These are phyloP conservation scores for Saprolegnia diclina DNA, from an alignment of 352 stramenopile species.

Conservation along the genomic window DNA sequence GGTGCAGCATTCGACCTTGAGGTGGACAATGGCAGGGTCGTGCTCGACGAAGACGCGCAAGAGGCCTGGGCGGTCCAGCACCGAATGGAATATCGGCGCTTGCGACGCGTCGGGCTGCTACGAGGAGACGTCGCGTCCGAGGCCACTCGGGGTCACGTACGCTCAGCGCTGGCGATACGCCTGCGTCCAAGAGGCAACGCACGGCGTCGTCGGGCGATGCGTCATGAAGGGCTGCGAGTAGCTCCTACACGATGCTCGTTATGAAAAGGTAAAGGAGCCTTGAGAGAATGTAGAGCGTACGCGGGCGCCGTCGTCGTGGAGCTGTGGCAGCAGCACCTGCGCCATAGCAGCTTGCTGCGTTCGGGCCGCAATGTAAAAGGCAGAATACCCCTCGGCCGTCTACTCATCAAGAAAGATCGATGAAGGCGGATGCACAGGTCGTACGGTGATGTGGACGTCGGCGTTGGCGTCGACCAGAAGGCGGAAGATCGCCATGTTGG, in stretches of 20 bases:
- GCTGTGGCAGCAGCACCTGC: conserved; percentile 4
- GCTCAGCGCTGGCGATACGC: conserved; percentile 5
- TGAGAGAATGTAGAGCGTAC: neutral
- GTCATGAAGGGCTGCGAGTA: conserved; percentile 7
- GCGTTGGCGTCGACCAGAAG: conserved; percentile 14
- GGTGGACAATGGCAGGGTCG: conserved; percentile 10
- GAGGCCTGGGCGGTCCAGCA: conserved; percentile 1
- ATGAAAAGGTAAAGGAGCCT: neutral
- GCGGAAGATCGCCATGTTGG: conserved; percentile 9
- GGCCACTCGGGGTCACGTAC: neutral
- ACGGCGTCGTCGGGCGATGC: neutral
- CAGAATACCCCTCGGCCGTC: conserved; percentile 11
- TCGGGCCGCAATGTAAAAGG: conserved; percentile 13
- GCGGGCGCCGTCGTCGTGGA: conserved; percentile 10
- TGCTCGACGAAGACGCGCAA: conserved; percentile 12
- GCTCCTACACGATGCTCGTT: neutral
- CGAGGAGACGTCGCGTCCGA: neutral
- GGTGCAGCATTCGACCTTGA: conserved; percentile 14
- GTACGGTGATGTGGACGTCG: conserved; percentile 13
- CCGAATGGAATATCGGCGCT: conserved; percentile 6
- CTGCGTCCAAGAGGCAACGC: neutral
- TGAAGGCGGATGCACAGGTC: neutral
- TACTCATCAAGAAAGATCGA: neutral
- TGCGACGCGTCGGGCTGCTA: conserved; percentile 14
- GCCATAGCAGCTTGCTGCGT: neutral